Conservation (phyloP, 1,284 basidiomycete species). For the Mixia osmundae region DNA sequence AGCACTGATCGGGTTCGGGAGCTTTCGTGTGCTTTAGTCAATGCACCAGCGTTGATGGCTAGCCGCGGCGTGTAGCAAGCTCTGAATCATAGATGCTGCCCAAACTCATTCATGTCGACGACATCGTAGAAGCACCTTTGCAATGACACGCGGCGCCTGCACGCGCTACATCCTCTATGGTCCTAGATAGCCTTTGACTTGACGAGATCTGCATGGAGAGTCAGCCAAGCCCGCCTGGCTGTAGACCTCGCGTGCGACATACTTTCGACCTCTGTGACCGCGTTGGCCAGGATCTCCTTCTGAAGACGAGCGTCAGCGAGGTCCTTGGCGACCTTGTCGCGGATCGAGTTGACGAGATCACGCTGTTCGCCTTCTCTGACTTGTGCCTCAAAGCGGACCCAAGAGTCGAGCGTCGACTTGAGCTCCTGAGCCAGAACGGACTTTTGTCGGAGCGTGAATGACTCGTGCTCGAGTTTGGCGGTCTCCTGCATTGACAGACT, state of each 20-base stretch:
- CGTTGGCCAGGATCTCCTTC: conserved; percentile 64
- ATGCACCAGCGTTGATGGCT: no score
- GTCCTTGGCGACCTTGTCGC: conserved; percentile 58
- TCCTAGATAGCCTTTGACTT: conserved; percentile 41
- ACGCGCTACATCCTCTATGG: background rate
- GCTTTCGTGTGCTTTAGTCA: no score
- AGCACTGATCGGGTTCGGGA: no score
- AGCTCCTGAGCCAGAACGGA: conserved; percentile 66
- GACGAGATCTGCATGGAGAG: conserved; percentile 33
- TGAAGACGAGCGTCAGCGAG: conserved; percentile 79
- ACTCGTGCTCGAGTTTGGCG: conserved; percentile 66
- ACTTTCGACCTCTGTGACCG: conserved; percentile 82
- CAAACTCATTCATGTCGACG: no score
- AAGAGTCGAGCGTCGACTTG: conserved; percentile 86
- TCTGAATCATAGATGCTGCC: no score
- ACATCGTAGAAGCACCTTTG: no score
- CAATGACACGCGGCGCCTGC: no score
- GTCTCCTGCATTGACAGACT: conserved; percentile 40
- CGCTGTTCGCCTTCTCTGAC: conserved; percentile 88
- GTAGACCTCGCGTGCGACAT: conserved; percentile 26
- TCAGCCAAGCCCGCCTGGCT: background rate
- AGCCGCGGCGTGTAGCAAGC: no score
- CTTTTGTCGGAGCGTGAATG: conserved; percentile 78
- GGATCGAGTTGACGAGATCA: conserved; percentile 64
- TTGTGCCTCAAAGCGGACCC: conserved; percentile 94